Evolutionary conservation across 2,329 filamentous ascomycete species (phyloP), one percentile per base, ranked within the genome.

Genomic region (Ascochyta pisi): DNA sequence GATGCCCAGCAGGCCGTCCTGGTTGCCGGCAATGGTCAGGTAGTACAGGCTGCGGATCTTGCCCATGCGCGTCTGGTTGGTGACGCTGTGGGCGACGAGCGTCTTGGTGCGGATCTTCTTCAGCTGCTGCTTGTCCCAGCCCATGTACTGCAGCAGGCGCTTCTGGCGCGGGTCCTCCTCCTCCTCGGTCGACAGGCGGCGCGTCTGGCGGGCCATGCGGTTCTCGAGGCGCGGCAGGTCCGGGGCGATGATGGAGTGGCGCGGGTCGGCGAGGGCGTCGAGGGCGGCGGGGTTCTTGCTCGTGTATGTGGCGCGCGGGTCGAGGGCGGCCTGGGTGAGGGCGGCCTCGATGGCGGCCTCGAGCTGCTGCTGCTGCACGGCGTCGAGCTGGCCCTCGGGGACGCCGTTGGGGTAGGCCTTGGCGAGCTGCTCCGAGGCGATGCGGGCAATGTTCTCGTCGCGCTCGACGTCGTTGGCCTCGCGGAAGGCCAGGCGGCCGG

Each of bases 41-140:
- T 86, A 83, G 69, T 94, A 96, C 37, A 83, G 69, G 75, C 89
- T 91, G 65, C 84, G 83, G 57, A 99, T 89, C 83, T 98, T 99
- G 73, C 95, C 95, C 78, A 99, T 86, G 81, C 94, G 90, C 22
- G 95, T 98, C 83, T 98, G 94, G 79, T 99, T 98, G 63, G 86
- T 82, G 56, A 99, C 95, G 37, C 78, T 77, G 70, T 94, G 90
- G 4, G 73, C 71, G 42, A 96, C 89, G 42, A 99, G 79, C 43
- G 84, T 82, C 83, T 96, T 96, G 62, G 85, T 79, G 54, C 84
- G 81, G 56, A 96, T 76, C 2, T 64, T 68, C 23, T 69, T 67
- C 47, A 89, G 78, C 57, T 83, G 70, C 1, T 76, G 60, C 53
- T 76, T 71, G 16, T 71, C 73, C 70, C 84, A 81, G 26, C 86